These are phyloP conservation scores for Pichia sp. DNA, from an alignment of 1,139 yeast species.

Conservation along the genomic window DNA sequence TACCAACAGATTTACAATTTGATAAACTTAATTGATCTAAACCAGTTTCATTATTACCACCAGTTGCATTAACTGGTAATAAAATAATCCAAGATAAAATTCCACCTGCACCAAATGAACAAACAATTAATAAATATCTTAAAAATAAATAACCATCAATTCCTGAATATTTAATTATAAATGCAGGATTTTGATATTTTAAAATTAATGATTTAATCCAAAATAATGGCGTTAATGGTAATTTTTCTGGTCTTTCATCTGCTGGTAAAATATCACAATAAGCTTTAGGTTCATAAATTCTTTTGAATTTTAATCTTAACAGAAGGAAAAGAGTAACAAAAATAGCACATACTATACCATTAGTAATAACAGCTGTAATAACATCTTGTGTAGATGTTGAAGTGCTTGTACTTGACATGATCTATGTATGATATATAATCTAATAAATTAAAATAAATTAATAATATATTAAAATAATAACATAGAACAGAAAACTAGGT, in stretches of 20 bases:
- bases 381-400: conserved; percentile 44
- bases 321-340: conserved; percentile 54
- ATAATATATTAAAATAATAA: too few species aligned
- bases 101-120: conserved; percentile 58
- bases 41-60: conserved; percentile 49
- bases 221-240: conserved; percentile 48
- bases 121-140: conserved; percentile 64
- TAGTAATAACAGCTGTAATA: conserved; percentile 47
- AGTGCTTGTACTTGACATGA: background rate
- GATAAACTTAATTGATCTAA: conserved; percentile 57
- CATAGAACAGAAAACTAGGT: too few species aligned
- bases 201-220: conserved; percentile 51
- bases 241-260: conserved; percentile 44
- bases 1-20: conserved; percentile 53
- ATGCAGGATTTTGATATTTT: conserved; percentile 64
- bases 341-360: conserved; percentile 50
- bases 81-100: conserved; percentile 68
- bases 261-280: conserved; percentile 42
- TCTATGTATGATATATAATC: background rate
- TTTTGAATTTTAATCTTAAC: conserved; percentile 55
- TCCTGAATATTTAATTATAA: conserved; percentile 72
- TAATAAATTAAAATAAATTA: too few species aligned
- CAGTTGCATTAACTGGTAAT: conserved; percentile 82
- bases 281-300: conserved; percentile 81
- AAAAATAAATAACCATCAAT: conserved; percentile 85